Evolutionary conservation across 176 grass and related monocot genomes (phyloP).

Genomic region (Oropetium thomaeum): DNA sequence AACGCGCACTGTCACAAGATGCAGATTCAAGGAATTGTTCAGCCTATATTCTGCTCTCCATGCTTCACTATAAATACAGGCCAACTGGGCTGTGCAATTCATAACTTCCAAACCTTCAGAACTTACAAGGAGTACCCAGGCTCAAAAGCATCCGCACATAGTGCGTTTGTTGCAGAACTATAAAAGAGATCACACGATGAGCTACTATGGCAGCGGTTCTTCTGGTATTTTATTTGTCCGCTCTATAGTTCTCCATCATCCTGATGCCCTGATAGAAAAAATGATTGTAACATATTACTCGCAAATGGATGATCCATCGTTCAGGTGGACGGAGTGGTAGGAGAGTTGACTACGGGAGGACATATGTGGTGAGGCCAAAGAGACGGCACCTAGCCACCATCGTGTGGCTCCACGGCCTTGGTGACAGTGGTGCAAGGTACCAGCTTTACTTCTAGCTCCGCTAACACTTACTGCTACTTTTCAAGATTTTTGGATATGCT

Average conservation of each 20-base stretch:
- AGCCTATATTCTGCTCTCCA: conserved; percentile 36
- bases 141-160: conserved; percentile 19
- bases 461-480: neutral
- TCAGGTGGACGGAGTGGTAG: conserved; percentile 45
- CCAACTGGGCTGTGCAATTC: conserved; percentile 42
- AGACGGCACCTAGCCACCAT: conserved; percentile 76
- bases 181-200: conserved; percentile 47
- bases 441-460: neutral
- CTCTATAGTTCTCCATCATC: conserved; percentile 20
- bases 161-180: conserved; percentile 21
- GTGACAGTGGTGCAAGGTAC: conserved; percentile 87
- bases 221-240: conserved; percentile 47
- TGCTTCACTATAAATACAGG: conserved; percentile 64
- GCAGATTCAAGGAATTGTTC: conserved; percentile 57
- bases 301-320: conserved; percentile 25
- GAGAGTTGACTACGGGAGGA: conserved; percentile 67
- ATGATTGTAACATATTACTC: neutral
- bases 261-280: conserved; percentile 5
- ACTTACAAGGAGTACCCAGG: conserved; percentile 1
- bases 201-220: conserved; percentile 75
- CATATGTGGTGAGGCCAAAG: conserved; percentile 92
- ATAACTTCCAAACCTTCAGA: conserved; percentile 27
- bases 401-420: conserved; percentile 84
- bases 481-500: neutral
- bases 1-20: conserved; percentile 38